A percentile compares a stretch with the other conserved stretches of the same genome.
Conservation (phyloP, 1,284 basidiomycete species). For the Fomitopsis schrenkii region DNA sequence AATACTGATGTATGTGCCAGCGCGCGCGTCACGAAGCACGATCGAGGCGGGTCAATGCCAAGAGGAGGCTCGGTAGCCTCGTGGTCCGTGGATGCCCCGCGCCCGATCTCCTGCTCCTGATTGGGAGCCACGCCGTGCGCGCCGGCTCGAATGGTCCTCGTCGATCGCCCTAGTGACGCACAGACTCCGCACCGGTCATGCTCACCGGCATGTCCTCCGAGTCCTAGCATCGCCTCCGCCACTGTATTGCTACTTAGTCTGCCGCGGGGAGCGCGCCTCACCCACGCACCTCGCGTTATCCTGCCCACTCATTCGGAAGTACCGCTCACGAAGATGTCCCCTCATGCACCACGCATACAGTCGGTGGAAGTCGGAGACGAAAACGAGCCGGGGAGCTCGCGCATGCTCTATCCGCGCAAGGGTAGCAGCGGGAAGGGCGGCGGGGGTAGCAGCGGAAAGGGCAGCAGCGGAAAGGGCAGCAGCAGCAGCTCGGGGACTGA, state of each 20-base stretch:
- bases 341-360: background rate
- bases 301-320: too few species aligned
- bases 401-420: constrained; percentile 6
- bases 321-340: background rate
- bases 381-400: background rate
- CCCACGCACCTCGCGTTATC: too few species aligned
- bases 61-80: background rate
- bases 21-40: background rate
- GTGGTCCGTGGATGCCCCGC: background rate
- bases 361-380: background rate
- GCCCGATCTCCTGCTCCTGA: background rate
- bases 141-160: background rate
- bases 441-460: constrained; percentile 11
- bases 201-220: too few species aligned
- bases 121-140: background rate
- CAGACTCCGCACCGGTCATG: too few species aligned
- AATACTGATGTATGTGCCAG: too few species aligned
- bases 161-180: background rate
- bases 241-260: too few species aligned
- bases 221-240: too few species aligned
- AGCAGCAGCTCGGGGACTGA: constrained; percentile 20
- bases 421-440: constrained; percentile 13
- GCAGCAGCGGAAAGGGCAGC: constrained; percentile 13
- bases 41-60: background rate
- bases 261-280: too few species aligned